Percentiles rank a stretch among this genome's conserved stretches.
Evolutionary conservation across 306 rosid genomes (phyloP).

Genomic region (Rubus idaeus): DNA sequence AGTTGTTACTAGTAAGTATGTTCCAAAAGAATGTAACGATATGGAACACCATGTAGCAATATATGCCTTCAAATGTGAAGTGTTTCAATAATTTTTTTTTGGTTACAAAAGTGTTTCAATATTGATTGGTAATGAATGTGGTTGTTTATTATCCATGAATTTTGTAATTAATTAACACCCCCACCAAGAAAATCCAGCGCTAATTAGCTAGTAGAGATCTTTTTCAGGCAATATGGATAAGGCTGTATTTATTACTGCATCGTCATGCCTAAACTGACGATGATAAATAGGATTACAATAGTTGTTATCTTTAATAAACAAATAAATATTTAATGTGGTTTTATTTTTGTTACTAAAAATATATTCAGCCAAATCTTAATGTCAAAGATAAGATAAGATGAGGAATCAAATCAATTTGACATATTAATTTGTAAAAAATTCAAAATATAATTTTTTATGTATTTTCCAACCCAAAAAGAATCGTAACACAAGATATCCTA

Average conservation of each 20-base stretch:
- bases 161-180: background rate
- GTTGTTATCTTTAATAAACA: background rate
- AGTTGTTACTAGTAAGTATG: too few relatives aligned
- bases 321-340: background rate
- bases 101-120: too few relatives aligned
- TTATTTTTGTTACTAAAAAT: background rate
- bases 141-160: background rate
- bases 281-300: background rate
- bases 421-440: too few relatives aligned
- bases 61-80: too few relatives aligned
- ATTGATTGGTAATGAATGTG: too few relatives aligned
- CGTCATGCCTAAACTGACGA: background rate
- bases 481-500: too few relatives aligned
- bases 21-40: too few relatives aligned
- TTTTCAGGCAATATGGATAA: background rate
- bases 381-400: background rate
- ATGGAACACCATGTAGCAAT: too few relatives aligned
- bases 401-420: background rate
- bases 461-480: too few relatives aligned
- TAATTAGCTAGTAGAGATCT: background rate
- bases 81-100: too few relatives aligned
- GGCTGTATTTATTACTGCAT: background rate
- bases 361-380: background rate
- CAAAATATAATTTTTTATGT: too few relatives aligned
- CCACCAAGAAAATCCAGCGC: conserved; percentile 7